Base-by-base conservation (phyloP, 1,284 basidiomycete species). In the Stygiomarasmius scandens region DNA sequence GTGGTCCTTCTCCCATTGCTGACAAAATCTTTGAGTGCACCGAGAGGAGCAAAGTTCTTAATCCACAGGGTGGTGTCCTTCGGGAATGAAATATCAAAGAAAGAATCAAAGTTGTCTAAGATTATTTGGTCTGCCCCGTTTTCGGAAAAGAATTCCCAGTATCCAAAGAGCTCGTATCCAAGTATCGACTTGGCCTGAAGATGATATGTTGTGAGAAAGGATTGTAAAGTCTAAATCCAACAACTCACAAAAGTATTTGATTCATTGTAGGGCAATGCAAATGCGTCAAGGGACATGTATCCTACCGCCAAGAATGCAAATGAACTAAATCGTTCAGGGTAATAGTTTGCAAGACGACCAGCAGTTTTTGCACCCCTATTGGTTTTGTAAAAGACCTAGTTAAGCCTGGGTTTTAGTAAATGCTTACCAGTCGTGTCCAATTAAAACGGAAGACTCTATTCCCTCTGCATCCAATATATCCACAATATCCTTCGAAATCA, bases 361-460 rank as follows among this genome's bases (percentile, higher is more conserved):
- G 68, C 62, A 16, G 77, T 56, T 9, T 49, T 63, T 2, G 67
- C 69, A 29, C 79, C 79, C 77, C 78, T 81, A 61, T 46, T n/a
- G 16, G 34, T 19, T 29, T 12, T 11, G 23, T n/a, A n/a, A n/a
- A 22, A 20, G 11, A 20, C 52, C 52, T 61, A 55, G 10, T 49
- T 34, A 20, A 56, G 47, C 48, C 41, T 27, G 50, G 54, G 56
- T 53, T 38, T 34, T 14, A 41, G 16, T 25, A 11, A 2, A 45
- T 44, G 68, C 68, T 53, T 58, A 81, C 81, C 81, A 82, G 61
- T 82, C 81, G 62, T 84, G 80, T 0, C 74, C 77, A 53, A 84
- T 70, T 3, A 65, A 73, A 52, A 83, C 63, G 25, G 70, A 76
- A 34, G 68, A 65, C 6, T 67, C 62, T 10, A 76, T 63, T 0